Evolutionary conservation across 148 eudicot species (phyloP).

Genomic region (Dianthus caryophyllus): DNA sequence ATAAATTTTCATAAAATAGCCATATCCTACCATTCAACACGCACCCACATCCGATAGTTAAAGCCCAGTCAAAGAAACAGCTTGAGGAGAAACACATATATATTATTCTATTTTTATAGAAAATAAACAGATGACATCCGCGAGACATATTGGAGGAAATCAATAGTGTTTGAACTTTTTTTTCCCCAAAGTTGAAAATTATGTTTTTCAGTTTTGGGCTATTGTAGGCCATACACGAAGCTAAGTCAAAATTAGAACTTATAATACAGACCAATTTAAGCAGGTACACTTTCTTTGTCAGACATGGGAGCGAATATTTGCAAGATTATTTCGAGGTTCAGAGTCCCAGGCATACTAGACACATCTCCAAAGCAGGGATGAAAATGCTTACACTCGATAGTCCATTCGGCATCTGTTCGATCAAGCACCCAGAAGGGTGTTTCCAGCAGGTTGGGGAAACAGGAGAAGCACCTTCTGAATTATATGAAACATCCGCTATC

Average conservation of each 20-base stretch:
- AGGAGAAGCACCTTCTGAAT: conserved; percentile 26
- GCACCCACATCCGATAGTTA: neutral
- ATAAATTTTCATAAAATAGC: too few species aligned
- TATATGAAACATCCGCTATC: conserved; percentile 56
- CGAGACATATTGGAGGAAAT: neutral
- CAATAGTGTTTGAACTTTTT: neutral
- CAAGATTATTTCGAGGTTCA: neutral
- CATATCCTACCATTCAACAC: too few species aligned
- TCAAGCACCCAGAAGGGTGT: conserved; percentile 57
- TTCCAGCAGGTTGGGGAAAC: conserved; percentile 36
- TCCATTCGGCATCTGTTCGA: conserved; percentile 56
- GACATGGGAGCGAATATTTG: neutral
- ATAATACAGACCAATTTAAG: neutral
- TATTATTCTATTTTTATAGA: neutral
- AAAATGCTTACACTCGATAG: conserved; percentile 36
- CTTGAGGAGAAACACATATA: neutral
- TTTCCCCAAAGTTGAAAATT: too few species aligned
- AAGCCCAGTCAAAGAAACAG: neutral
- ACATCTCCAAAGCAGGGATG: neutral
- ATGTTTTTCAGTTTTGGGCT: neutral
- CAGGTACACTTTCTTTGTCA: neutral
- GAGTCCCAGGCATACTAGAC: neutral
- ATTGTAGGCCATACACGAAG: neutral
- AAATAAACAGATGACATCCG: neutral
- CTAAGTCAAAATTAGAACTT: neutral